Conservation (phyloP, 441 rosid genomes). For the Isatis lusitanica region DNA sequence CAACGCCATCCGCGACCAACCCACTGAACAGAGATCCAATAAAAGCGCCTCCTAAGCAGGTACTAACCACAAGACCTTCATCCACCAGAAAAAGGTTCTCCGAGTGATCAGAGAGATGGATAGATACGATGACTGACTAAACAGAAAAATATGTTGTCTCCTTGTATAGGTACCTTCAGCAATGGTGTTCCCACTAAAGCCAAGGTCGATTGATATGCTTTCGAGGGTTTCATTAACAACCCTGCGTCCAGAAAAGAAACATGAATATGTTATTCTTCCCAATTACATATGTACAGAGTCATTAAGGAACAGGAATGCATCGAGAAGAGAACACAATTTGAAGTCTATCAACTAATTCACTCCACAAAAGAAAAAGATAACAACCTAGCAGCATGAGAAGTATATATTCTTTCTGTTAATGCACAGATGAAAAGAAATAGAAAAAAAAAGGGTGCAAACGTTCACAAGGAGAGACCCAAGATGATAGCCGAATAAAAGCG, state of each 20-base stretch:
- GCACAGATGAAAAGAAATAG: constrained; percentile 4
- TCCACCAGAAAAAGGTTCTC: constrained; percentile 38
- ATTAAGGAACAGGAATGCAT: constrained; percentile 1
- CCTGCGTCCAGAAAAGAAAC: constrained; percentile 43
- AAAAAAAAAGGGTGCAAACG: neutral
- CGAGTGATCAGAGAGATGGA: constrained; percentile 12
- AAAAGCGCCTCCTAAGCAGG: constrained; percentile 93
- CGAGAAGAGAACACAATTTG: constrained; percentile 9
- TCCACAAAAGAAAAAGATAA: neutral
- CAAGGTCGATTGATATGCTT: constrained; percentile 70
- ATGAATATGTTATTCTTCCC: constrained; percentile 12
- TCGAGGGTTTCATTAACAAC: constrained; percentile 75
- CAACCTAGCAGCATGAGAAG: neutral
- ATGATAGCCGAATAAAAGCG: constrained; percentile 72
- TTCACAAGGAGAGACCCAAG: constrained; percentile 50
- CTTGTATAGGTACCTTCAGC: constrained; percentile 56
- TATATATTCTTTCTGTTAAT: neutral
- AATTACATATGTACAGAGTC: neutral
- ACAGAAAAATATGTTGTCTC: constrained; percentile 1
- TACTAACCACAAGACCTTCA: constrained; percentile 95
- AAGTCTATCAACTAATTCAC: neutral
- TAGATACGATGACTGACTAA: constrained; percentile 22
- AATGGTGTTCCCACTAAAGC: constrained; percentile 62
- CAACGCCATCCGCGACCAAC: constrained; percentile 84
- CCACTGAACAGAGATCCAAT: constrained; percentile 90